Evolutionary conservation across 1,139 yeast genomes (phyloP), one percentile per base, ranked within the genome.

Genomic region (Kurtzmaniella quercitrusa): DNA sequence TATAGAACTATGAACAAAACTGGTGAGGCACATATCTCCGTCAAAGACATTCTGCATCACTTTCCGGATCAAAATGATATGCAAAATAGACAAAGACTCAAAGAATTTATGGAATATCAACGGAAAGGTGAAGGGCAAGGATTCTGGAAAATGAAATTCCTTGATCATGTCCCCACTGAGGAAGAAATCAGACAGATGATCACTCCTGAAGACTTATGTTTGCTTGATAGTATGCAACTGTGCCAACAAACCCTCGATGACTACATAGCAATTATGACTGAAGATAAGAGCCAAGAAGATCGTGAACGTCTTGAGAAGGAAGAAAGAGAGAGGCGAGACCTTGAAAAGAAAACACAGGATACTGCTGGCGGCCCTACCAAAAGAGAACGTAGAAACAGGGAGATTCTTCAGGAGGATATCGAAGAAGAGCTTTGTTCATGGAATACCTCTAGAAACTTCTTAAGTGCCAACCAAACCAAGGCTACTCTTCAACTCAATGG

Each of bases 101-200:
- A 94, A 62, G 99, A 94, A 64, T 94, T 94, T 54, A 94, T 94
- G 99, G 98, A 91, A 58, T 94, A 88, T 57, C 98, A 91, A 66
- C 75, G 98, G 54, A 82, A 85, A 38, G 98, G 98, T 12, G 91
- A 86, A 25, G 98, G 93, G 59, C 96, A 90, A 58, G 96, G 98
- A 2, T 87, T 72, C 58, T 94, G 99, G 99, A 93, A 90, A 57
- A 76, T 94, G 46, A 89, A 89, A 55, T 78, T 81, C 18, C 76
- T 79, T 16, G 75, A 68, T 44, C 74, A 79, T 3, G 72, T 91
- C 12, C 94, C 96, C 0, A 77, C 73, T 38, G 94, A 86, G 58
- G 95, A 86, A 41, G 85, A 81, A 41, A 82, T 88, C 5, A 74
- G 95, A 48, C 70, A 84, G n/a, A 82, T 94, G 86, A 85, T 94